These are phyloP conservation scores for Trichoderma orchidacearum DNA, from an alignment of 495 filamentous ascomycete genomes.

Conservation along the genomic window DNA sequence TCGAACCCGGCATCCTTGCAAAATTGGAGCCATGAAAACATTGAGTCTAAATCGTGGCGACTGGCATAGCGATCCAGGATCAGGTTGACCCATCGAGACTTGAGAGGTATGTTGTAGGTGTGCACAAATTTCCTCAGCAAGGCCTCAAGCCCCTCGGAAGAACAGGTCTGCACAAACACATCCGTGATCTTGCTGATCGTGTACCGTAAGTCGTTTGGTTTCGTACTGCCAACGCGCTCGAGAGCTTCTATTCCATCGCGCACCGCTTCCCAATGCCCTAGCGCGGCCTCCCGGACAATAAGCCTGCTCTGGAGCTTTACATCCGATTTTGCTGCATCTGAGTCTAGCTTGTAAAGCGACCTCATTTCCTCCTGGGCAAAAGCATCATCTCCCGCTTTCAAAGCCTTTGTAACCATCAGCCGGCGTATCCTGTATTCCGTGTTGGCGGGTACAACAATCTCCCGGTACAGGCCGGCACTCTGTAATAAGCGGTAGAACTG, in stretches of 20 bases:
- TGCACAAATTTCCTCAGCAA: neutral
- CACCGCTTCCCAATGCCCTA: neutral
- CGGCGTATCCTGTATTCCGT: neutral
- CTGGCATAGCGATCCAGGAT: neutral
- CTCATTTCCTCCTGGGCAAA: neutral
- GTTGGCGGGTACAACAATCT: neutral
- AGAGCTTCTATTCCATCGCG: neutral
- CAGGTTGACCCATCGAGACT: neutral
- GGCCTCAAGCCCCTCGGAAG: neutral
- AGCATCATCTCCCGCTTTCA: neutral
- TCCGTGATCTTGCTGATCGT: neutral
- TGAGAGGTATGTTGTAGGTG: neutral
- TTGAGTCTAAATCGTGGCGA: neutral
- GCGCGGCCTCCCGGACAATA: neutral
- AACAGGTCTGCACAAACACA: neutral
- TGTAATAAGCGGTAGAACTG: neutral
- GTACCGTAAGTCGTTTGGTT: neutral
- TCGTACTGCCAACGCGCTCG: neutral
- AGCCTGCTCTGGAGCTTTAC: neutral
- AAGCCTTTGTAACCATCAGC: neutral
- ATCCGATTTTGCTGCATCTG: neutral
- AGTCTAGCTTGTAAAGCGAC: neutral
- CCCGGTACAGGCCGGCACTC: neutral
- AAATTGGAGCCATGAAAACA: constrained; percentile 2
- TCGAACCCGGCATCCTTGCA: neutral